Base-by-base conservation (phyloP, 192 early-diverging fungal genomes). In the Coemansia sp. region DNA sequence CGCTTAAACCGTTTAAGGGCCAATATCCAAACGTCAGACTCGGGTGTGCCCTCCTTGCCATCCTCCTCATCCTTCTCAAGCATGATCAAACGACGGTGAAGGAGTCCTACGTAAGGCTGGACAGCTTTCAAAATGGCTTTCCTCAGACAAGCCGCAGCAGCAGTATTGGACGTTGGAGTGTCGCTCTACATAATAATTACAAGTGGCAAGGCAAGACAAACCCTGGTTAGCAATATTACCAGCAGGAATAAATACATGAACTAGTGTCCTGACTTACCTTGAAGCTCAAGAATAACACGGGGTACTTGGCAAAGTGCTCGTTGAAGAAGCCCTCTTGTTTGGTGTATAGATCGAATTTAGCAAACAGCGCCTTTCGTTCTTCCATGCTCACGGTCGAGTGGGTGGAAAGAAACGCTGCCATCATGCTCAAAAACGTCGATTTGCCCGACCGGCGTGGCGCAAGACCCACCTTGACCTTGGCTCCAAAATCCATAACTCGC, bases 241-340 rank as follows among this genome's bases (percentile, higher is more conserved):
- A 53, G 9, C 23, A 14, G 25, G 23, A 12, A 5, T 31, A 57
- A 57, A 32, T 32, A 32, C 5, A 21, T 7, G 5, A 19, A 19
- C 19, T n/a, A 48, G 19, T 19, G 19, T 7, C 19, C 7, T 48
- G 45, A 32, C 53, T 57, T 31, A 57, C 53, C 31, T 29, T 32
- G 23, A 57, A 31, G 53, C 29, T 31, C 15, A 57, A 57, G 29
- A 7, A 32, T 1, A 57, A 4, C 15, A 57, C 53, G 1, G 53
- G 15, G 53, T 57, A 57, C 29, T 57, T 57, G 29, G 53, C 53
- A 57, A 57, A 57, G 29, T 57, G 27, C 27, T 12, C 53, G 3
- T 55, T 55, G n/a, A 55, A 25, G n/a, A 55, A 55, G 11, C 29
- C 25, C 4, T 9, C 45, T 21, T 48, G 19, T 17, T 1, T 5